A percentile compares a stretch with the other conserved stretches of the same genome.
These are phyloP conservation scores for Solanum chmielewskii DNA, from an alignment of 257 asterid genomes.

Conservation along the genomic window DNA sequence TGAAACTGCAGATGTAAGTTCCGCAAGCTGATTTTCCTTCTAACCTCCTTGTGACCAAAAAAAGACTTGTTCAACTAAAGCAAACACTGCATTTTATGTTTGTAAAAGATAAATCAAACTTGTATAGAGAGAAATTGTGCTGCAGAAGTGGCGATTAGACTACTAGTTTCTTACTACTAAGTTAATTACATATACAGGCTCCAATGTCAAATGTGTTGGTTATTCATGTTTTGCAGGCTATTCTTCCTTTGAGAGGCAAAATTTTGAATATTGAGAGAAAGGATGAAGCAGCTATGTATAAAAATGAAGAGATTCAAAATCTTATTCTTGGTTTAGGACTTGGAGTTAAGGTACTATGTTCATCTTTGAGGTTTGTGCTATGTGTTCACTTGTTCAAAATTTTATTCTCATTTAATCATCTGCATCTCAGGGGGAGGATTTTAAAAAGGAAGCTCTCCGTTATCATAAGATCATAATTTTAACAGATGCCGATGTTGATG, in stretches of 20 bases:
- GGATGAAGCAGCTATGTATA: slow-evolving; percentile 99
- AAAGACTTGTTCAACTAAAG: background rate
- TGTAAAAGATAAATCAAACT: background rate
- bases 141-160: background rate
- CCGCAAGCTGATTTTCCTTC: background rate
- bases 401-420: slow-evolving; percentile 7
- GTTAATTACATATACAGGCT: background rate
- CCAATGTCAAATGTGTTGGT: background rate
- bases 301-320: slow-evolving; percentile 96
- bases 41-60: background rate
- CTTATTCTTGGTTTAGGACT: slow-evolving; percentile 94
- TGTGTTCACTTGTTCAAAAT: background rate
- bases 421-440: slow-evolving; percentile 79
- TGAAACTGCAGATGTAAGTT: background rate
- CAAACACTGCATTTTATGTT: background rate
- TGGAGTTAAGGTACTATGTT: slow-evolving; percentile 71
- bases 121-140: background rate
- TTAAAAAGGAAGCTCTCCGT: slow-evolving; percentile 78
- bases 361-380: slow-evolving; percentile 2
- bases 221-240: slow-evolving; percentile 53
- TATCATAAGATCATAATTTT: slow-evolving; percentile 94
- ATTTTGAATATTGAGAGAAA: slow-evolving; percentile 87
- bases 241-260: slow-evolving; percentile 96
- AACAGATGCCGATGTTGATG: slow-evolving; percentile 98
- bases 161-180: background rate